Conservation (phyloP, 2,329 filamentous ascomycete species). For the Aspergillus phoenicis region DNA sequence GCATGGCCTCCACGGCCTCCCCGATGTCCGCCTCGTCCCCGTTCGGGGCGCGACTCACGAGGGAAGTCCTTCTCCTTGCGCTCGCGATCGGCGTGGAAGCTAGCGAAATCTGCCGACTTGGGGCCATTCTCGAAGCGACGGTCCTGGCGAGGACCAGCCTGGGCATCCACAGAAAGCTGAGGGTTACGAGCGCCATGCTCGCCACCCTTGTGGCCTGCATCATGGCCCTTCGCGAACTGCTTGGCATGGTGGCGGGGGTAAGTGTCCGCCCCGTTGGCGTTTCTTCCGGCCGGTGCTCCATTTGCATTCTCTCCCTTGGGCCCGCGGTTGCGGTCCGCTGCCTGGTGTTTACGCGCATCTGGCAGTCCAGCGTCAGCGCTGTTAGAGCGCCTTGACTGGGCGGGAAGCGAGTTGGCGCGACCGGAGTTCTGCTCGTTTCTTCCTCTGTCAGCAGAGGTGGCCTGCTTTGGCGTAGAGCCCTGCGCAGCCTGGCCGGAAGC, state of each 20-base stretch:
- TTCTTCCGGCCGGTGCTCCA: slow-evolving; percentile 28
- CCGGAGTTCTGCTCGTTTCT: slow-evolving; percentile 38
- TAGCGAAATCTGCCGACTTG: slow-evolving; percentile 40
- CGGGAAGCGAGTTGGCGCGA: slow-evolving; percentile 45
- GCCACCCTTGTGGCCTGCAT: slow-evolving; percentile 30
- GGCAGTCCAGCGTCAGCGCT: slow-evolving; percentile 35
- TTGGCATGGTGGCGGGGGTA: slow-evolving; percentile 37
- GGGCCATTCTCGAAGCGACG: slow-evolving; percentile 43
- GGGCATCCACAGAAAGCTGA: slow-evolving; percentile 35
- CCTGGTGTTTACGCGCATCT: slow-evolving; percentile 38
- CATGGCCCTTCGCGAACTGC: slow-evolving; percentile 37
- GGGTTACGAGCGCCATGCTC: slow-evolving; percentile 33
- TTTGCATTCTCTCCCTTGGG: slow-evolving; percentile 37
- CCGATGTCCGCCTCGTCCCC: slow-evolving; percentile 43
- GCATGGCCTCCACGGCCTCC: slow-evolving; percentile 43
- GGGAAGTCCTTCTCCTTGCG: slow-evolving; percentile 39
- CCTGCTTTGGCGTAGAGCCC: slow-evolving; percentile 30
- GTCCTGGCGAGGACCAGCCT: slow-evolving; percentile 38
- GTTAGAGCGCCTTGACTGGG: slow-evolving; percentile 38
- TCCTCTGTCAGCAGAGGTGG: slow-evolving; percentile 35
- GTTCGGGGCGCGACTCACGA: slow-evolving; percentile 43
- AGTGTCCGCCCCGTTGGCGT: slow-evolving; percentile 33
- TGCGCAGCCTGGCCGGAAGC: slow-evolving; percentile 32
- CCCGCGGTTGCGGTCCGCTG: slow-evolving; percentile 35
- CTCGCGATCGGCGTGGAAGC: slow-evolving; percentile 32